Percentiles rank a stretch among this genome's conserved stretches.
phyloP scores from a whole-genome alignment of 768 basidiomycete species.

The Hypsizygus marmoreus region DNA sequence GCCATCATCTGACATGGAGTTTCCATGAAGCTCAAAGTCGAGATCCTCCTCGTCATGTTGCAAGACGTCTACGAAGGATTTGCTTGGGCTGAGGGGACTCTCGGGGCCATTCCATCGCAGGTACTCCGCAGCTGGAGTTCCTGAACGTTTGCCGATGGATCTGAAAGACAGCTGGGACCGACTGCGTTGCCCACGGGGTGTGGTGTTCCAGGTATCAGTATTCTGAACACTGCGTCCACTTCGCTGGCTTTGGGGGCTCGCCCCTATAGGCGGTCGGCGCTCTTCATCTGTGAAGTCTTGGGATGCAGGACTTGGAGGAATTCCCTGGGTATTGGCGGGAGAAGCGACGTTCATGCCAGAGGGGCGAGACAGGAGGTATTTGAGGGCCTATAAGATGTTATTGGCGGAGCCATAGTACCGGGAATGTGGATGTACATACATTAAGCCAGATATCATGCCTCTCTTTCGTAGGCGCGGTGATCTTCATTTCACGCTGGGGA shows the following conservation, averaged over 20 bases:
- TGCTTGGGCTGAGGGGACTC: conserved; percentile 74
- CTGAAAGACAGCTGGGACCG: conserved; percentile 76
- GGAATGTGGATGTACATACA: conserved; percentile 45
- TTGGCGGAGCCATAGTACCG: conserved; percentile 14
- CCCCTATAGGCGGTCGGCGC: conserved; percentile 43
- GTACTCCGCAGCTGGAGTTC: conserved; percentile 92
- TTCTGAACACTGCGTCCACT: conserved; percentile 61
- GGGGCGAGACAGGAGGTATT: conserved; percentile 86
- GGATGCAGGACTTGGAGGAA: conserved; percentile 53
- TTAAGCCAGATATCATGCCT: conserved; percentile 97
- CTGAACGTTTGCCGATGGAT: conserved; percentile 81
- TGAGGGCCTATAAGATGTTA: conserved; percentile 72
- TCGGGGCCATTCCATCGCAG: conserved; percentile 78
- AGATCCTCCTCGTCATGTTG: conserved; percentile 60
- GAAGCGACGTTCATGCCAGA: conserved; percentile 37
- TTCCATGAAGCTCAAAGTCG: conserved; percentile 84
- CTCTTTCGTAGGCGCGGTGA: conserved; percentile 95
- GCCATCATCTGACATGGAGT: conserved; percentile 69
- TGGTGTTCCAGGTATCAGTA: conserved; percentile 70
- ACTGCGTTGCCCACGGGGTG: conserved; percentile 76
- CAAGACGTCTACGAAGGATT: conserved; percentile 61
- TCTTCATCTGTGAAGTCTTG: conserved; percentile 53
- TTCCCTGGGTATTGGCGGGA: conserved; percentile 36
- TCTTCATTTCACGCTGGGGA: conserved; percentile 95
- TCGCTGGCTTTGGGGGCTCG: conserved; percentile 76